Evolutionary conservation across 345 rosid species (phyloP), one percentile per base, ranked within the genome.

Genomic region (Gossypium mustelinum): DNA sequence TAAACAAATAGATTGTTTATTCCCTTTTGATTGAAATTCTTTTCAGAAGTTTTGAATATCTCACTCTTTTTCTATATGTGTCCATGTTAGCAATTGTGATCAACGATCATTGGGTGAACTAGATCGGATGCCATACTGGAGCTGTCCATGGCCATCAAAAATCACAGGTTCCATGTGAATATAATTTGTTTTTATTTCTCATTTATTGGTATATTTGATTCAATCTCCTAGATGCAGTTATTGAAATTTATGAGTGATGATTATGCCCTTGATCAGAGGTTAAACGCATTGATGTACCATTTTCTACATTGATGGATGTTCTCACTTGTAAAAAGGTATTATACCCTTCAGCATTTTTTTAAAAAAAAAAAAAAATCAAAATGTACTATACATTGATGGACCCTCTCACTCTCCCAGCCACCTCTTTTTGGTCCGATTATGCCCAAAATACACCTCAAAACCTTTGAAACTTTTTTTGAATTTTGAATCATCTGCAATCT

Each of bases 231-330:
- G 60, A 48, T 8, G 11, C 41, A 50, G 27, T 24, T 68, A 17
- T 43, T 45, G 39, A 54, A 73, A 59, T 20, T 76, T 52, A 67
- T 68, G 51, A 45, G 50, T 39, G 73, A 25, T 66, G 68, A 3
- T 54, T 75, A 73, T 72, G 44, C 69, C 59, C 74, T 51, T 27
- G 44, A 59, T 73, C 88, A 93, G 98, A 82, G 81, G 88, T 87
- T 77, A 90, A 77, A 80, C 70, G 84, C 16, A 80, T 76, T 68
- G 73, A 41, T 22, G 90, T 52, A 1, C 86, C 86, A 71, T 89
- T 87, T 84, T 81, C 79, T 72, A 85, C 98, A 5, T 79, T 94
- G 73, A 91, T 87, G 96, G 92, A 93, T 73, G 84, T 87, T 75
- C 80, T 94, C 80, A 87, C 90, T 41, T 78, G 70, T 81, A 72